Base-by-base conservation (phyloP, 2,329 filamentous ascomycete species). In the Chaetomium strumarium region DNA sequence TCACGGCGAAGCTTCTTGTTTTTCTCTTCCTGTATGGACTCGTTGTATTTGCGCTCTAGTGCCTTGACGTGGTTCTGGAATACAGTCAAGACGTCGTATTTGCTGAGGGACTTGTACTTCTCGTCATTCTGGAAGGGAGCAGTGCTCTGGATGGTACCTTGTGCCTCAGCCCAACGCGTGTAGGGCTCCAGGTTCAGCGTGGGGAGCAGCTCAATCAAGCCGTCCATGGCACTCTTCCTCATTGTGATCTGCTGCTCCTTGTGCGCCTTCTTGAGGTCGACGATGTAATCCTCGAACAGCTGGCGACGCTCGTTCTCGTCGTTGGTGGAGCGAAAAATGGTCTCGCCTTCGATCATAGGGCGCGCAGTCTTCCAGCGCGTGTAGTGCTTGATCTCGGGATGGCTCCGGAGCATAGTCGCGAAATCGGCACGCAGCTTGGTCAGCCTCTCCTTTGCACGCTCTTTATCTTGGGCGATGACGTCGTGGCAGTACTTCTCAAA, bases 401-500 rank as follows among this genome's bases (percentile, higher is more conserved):
- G 92, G 60, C 90, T 91, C 71, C 86, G 90, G 60, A 99, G 80
- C 93, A 99, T 99, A 51, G 85, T 91, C 61, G 87, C 86, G 70
- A 99, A 99, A 75, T 97, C 93, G 69, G 88, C 80, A 64, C 90
- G 88, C 65, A 97, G 79, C 75, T 96, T 97, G 63, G 88, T 79
- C 69, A 95, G 79, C 67, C 93, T 86, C 72, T 97, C 92, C 71
- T 95, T 92, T 66, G 91, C 91, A 62, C 88, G 87, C 69, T 95
- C 90, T 75, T 95, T 93, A 73, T 99, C 93, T 73, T 96, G 89
- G 61, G 87, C 78, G 61, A 93, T 83, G 70, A 95, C 81, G 68
- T 97, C 90, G 63, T 90, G 79, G 67, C 89, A 90, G 75, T 93
- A 99, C 73, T 96, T 96, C 72, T 96, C 89, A 70, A 96, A 99